Percentiles rank a stretch among this genome's conserved stretches.
These are phyloP conservation scores for Casuarina equisetifolia DNA, from an alignment of 306 rosid genomes.

Conservation along the genomic window DNA sequence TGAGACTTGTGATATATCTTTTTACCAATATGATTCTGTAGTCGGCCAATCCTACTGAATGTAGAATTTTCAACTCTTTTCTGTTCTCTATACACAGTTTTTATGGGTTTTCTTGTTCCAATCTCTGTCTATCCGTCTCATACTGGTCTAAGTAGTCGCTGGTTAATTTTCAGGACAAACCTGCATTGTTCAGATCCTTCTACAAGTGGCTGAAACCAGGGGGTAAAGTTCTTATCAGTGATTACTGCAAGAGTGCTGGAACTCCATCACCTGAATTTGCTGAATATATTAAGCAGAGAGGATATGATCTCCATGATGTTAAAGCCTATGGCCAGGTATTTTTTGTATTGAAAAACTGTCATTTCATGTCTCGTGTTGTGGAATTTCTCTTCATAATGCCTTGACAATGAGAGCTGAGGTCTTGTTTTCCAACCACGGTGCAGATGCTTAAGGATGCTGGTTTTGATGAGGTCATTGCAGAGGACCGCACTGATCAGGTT, in stretches of 20 bases:
- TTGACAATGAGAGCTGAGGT: conserved; percentile 15
- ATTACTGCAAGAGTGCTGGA: conserved; percentile 74
- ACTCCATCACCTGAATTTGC: conserved; percentile 63
- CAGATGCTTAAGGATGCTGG: conserved; percentile 93
- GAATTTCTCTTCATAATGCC: conserved; percentile 2
- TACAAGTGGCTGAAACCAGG: conserved; percentile 94
- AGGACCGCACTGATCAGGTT: conserved; percentile 85
- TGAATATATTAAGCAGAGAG: conserved; percentile 76
- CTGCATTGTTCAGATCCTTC: conserved; percentile 67
- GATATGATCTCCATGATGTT: conserved; percentile 69
- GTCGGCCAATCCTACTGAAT: conserved; percentile 2
- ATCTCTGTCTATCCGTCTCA: background rate
- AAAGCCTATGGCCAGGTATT: conserved; percentile 66
- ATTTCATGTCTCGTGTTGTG: conserved; percentile 8
- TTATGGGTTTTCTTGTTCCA: conserved; percentile 1
- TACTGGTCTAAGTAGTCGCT: background rate
- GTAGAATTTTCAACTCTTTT: background rate
- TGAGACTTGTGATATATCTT: background rate
- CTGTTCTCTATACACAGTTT: background rate
- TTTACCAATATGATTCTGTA: background rate
- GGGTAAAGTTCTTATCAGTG: conserved; percentile 82
- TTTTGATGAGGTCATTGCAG: conserved; percentile 63
- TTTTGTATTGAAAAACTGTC: background rate
- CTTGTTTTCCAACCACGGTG: conserved; percentile 17
- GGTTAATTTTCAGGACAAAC: conserved; percentile 63